Percentiles rank a stretch among this genome's conserved stretches.
These are phyloP conservation scores for Fistulina hepatica DNA, from an alignment of 1,284 basidiomycete species.

Conservation along the genomic window DNA sequence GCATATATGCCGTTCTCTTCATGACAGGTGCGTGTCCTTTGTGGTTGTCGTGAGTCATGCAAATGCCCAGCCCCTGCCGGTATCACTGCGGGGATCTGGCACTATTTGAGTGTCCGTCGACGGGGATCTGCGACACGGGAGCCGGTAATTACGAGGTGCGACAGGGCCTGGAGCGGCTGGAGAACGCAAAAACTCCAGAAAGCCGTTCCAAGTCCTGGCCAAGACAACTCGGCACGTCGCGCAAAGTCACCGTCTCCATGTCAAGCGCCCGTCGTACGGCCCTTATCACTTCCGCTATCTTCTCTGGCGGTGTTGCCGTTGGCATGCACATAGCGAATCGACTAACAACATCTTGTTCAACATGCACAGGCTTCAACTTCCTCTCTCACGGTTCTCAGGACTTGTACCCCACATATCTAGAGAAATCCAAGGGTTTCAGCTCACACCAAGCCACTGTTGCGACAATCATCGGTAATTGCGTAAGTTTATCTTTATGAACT, in stretches of 20 bases:
- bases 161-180: no score
- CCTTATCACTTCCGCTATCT: slow-evolving; percentile 1
- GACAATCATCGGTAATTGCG: slow-evolving; percentile 87
- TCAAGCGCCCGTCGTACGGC: no score
- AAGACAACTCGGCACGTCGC: no score
- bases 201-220: no score
- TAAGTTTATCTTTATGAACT: slow-evolving; percentile 25
- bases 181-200: no score
- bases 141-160: no score
- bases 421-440: slow-evolving; percentile 47
- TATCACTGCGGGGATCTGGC: slow-evolving; percentile 1
- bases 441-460: slow-evolving; percentile 62
- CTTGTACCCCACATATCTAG: slow-evolving; percentile 73
- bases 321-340: slow-evolving; percentile 1
- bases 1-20: slow-evolving; percentile 73
- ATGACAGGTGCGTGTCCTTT: slow-evolving; percentile 51
- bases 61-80: no score
- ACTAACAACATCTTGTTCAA: background rate
- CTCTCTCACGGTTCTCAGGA: slow-evolving; percentile 81
- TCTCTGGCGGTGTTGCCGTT: no score
- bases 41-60: slow-evolving; percentile 1
- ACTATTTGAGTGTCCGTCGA: no score
- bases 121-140: no score
- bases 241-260: no score
- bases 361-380: slow-evolving; percentile 74